Evolutionary conservation across 352 stramenopile species (phyloP).

Genomic region (Phytophthora agathidicida): DNA sequence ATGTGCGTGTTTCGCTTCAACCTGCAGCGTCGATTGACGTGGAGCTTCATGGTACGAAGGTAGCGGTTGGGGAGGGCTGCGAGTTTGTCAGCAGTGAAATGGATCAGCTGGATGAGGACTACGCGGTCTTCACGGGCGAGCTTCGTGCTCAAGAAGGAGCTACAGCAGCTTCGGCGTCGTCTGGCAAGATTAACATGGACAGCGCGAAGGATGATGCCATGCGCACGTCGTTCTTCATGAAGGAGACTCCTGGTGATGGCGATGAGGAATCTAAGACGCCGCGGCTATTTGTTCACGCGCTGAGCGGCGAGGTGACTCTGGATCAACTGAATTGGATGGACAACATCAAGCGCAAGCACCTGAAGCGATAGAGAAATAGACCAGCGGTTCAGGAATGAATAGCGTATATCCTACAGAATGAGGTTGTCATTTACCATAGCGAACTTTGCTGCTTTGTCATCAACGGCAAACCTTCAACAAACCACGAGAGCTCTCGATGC

Average conservation of each 20-base stretch:
- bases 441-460: neutral
- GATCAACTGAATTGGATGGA: conserved; percentile 83
- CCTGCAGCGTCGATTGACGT: conserved; percentile 59
- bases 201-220: conserved; percentile 71
- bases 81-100: conserved; percentile 54
- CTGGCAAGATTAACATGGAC: conserved; percentile 79
- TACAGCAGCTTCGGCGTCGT: conserved; percentile 14
- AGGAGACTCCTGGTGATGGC: conserved; percentile 24
- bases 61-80: conserved; percentile 48
- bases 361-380: conserved; percentile 35
- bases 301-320: conserved; percentile 45
- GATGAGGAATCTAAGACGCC: conserved; percentile 14
- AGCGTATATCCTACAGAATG: too few species aligned
- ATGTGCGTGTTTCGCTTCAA: conserved; percentile 70
- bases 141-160: conserved; percentile 32
- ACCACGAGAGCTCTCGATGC: neutral
- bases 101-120: conserved; percentile 81
- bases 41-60: conserved; percentile 66
- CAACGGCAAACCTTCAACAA: neutral
- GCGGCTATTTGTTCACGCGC: conserved; percentile 55
- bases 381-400: too few species aligned
- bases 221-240: conserved; percentile 84
- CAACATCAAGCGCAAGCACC: conserved; percentile 80
- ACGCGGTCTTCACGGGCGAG: conserved; percentile 67
- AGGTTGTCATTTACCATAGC: neutral